phyloP scores from a whole-genome alignment of 1,284 basidiomycete species.

The Boletus albobrunnescens region DNA sequence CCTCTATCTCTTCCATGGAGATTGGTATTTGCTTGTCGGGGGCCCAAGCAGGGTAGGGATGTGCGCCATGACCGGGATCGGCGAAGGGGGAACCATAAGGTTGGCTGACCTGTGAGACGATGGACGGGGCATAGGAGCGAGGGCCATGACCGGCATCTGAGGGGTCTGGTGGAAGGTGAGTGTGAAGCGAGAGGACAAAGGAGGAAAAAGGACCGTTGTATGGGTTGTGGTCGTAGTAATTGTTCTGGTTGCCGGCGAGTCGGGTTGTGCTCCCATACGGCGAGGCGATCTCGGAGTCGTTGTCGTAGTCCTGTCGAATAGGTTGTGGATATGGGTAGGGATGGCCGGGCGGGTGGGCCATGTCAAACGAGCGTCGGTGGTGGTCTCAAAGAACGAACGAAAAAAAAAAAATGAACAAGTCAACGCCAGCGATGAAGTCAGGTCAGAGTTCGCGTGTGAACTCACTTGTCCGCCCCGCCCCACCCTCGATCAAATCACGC shows the following conservation, averaged over 20 bases:
- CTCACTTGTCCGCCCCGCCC: too few species aligned
- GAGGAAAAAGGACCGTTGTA: constrained; percentile 17
- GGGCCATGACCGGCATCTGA: constrained; percentile 44
- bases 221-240: constrained; percentile 22
- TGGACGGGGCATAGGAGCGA: constrained; percentile 48
- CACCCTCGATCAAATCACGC: not conserved
- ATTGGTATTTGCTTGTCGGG: constrained; percentile 92
- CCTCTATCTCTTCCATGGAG: constrained; percentile 98
- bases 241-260: constrained; percentile 28
- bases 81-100: constrained; percentile 54
- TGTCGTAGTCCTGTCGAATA: constrained; percentile 36
- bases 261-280: constrained; percentile 34
- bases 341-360: constrained; percentile 22
- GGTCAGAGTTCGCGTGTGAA: constrained; percentile 24
- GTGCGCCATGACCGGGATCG: constrained; percentile 55
- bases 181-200: constrained; percentile 19
- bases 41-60: constrained; percentile 94
- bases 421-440: constrained; percentile 25
- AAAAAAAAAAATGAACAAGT: constrained; percentile 9
- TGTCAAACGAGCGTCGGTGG: constrained; percentile 29
- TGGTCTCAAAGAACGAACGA: not conserved
- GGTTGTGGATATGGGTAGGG: constrained; percentile 28
- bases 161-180: constrained; percentile 32
- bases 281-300: constrained; percentile 28
- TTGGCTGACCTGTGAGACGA: constrained; percentile 55